Evolutionary conservation across 1,139 yeast species (phyloP), one percentile per base, ranked within the genome.

Genomic region (Kurtzmaniella quercitrusa): DNA sequence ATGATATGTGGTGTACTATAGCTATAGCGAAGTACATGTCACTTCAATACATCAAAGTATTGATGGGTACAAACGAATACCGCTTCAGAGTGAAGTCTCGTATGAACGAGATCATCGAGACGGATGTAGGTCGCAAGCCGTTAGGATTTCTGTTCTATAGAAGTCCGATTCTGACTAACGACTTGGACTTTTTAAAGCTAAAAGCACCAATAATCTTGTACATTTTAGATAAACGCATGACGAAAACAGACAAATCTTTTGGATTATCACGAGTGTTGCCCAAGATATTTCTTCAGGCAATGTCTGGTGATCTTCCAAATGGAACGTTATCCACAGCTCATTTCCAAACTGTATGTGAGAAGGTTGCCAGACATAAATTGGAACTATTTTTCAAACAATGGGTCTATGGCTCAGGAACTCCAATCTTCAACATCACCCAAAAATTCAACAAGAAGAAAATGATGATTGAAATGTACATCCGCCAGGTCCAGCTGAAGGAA

Each of bases 221-320:
- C 55, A 90, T 93, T 40, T 68, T 94, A 27, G 97, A 94, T 60
- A 78, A 88, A 44, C 71, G 98, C 50, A 89, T 94, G 95, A 91
- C 97, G 0, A 93, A 93, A 57, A 89, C 98, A 1, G 98, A 94
- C 58, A 83, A 91, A 52, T 86, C 96, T 0, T 85, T 93, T 62
- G 98, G 98, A 1, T 70, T 94, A 47, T 82, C 93, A 1, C 79
- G 98, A 49, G 98, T 90, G 0, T 75, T 94, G 36, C 97, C 98
- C 0, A 93, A 91, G 56, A 69, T 94, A 19, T 89, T 93, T 55
- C 68, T 94, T 37, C 98, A 93, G 59, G 95, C 96, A 0, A 89
- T 94, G 94, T 87, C 96, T 3, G 96, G 96, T 15, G 98, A 93
- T 54, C 66, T 91, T 42, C 79, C 79, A 21, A 86, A 87, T 55